Base-by-base conservation (phyloP, 768 basidiomycete genomes). In the Lentinula aciculospora region DNA sequence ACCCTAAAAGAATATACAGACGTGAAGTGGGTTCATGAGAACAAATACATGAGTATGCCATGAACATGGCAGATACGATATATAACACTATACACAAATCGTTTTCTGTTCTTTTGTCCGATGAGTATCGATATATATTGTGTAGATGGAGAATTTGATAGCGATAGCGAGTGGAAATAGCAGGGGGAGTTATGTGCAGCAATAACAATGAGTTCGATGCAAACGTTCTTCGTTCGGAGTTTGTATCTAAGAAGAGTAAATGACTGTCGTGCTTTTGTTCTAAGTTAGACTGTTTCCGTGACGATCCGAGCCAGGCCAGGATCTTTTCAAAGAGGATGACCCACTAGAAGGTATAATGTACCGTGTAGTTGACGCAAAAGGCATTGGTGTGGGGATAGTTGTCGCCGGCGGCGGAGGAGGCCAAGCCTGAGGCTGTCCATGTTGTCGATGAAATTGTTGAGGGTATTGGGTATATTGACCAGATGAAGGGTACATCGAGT, bases 341-440 rank as follows among this genome's bases (percentile, higher is more conserved):
- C 19, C 53, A 19, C 36, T 50, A 28, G 2, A 17, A 8, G 49
- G 15, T 19, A 55, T 55, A 2, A 29, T 55, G 36, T 21, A 10
- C 39, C 6, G 23, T 2, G n/a, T 25, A 17, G 15, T 13, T 23
- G n/a, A 36, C 29, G 48, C 31, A 34, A 21, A 57, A 21, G 44
- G 46, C 46, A 57, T 57, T 8, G 25, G 56, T 31, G 48, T 48
- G 10, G 56, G 48, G 17, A 57, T 36, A n/a, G 51, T 19, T n/a
- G 47, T 48, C 47, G 47, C 15, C 3, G 47, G 3, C 0, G 36
- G 23, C 3, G 49, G 31, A n/a, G 27, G 29, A 28, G 51, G 36
- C 51, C 32, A 32, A 4, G 49, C 32, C 29, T 50, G 49, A 36
- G 29, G 49, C 4, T 50, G 49, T 10, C 19, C 31, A 21, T 50